These are phyloP conservation scores for Globisporangium echinulatum DNA, from an alignment of 352 stramenopile species.

Conservation along the genomic window DNA sequence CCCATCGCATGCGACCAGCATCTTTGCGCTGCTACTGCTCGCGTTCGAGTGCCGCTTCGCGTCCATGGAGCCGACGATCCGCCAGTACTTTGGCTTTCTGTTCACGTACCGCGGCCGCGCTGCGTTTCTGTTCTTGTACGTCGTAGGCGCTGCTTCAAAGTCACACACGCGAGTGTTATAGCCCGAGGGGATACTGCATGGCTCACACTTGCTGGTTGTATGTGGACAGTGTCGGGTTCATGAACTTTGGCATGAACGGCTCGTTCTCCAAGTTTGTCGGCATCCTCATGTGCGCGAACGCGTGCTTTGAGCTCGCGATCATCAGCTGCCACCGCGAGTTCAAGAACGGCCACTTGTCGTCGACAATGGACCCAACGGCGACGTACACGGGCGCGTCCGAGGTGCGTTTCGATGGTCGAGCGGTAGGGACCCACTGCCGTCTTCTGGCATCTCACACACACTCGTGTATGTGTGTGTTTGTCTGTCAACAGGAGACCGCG, in stretches of 20 bases:
- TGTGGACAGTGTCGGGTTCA: conserved; percentile 59
- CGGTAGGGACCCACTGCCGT: too few relatives aligned
- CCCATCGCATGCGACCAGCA: conserved; percentile 22
- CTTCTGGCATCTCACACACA: too few relatives aligned
- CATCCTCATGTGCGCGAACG: conserved; percentile 74
- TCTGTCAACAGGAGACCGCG: conserved; percentile 37
- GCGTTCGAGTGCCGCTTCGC: conserved; percentile 85
- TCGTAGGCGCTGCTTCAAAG: background rate
- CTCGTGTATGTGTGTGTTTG: background rate
- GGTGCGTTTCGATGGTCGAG: conserved; percentile 7
- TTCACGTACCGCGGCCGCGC: conserved; percentile 85
- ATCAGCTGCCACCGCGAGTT: conserved; percentile 87
- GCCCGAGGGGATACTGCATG: too few relatives aligned
- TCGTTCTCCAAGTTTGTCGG: conserved; percentile 66
- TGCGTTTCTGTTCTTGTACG: conserved; percentile 77
- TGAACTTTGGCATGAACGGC: conserved; percentile 84
- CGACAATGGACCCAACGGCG: conserved; percentile 70
- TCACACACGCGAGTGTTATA: too few relatives aligned
- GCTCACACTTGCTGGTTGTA: too few relatives aligned
- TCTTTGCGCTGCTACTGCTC: conserved; percentile 77
- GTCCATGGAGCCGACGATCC: conserved; percentile 84
- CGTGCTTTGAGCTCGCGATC: conserved; percentile 65
- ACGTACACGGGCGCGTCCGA: conserved; percentile 59
- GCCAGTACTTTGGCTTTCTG: conserved; percentile 81
- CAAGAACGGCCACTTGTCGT: conserved; percentile 57